Evolutionary conservation across 2,329 filamentous ascomycete species (phyloP), one percentile per base, ranked within the genome.

Genomic region (Fusarium sarcochroum): DNA sequence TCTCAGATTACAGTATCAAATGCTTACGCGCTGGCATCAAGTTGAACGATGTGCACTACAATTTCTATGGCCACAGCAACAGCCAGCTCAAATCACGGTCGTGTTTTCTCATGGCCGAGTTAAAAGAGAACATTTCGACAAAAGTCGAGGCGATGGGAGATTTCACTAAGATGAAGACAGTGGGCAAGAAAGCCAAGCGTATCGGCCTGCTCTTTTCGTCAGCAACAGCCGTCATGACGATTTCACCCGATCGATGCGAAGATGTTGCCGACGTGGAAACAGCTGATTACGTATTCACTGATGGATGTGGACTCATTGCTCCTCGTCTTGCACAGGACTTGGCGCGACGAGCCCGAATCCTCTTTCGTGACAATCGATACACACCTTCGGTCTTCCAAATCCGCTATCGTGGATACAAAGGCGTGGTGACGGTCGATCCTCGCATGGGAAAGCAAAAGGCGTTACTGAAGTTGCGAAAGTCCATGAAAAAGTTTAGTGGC

Each of bases 1-100:
- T 58, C 6, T 60, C 57, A 6, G 42, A 58, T 21, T 58, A 58
- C 17, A 60, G 37, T 14, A 58, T 60, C 44, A 41, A 15, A 44
- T 60, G 57, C 4, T 11, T 60, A 0, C 30, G 53, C 3, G 53
- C 42, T n/a, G 57, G 53, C 0, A 60, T 60, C 0, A 7, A 2
- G 2, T 11, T 58, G 0, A 58, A 60, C 7, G 13, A 23, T 2
- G 30, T 58, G 10, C 44, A 50, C 17, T 50, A 58, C 5, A 50
- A 60, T 8, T 58, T 60, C 18, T 60, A 58, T 4, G 53, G 44
- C 0, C 57, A 60, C 3, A 58, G 53, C 10, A 60, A 60, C 3
- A 44, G 53, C 1, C 57, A 60, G 6, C 37, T 60, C 1, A 60
- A 58, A 4, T 60, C 57, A 2, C 21, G 57, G 10, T 60, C 44